These are phyloP conservation scores for Thermothelomyces thermophilus DNA, from an alignment of 2,329 filamentous ascomycete genomes.

Conservation along the genomic window DNA sequence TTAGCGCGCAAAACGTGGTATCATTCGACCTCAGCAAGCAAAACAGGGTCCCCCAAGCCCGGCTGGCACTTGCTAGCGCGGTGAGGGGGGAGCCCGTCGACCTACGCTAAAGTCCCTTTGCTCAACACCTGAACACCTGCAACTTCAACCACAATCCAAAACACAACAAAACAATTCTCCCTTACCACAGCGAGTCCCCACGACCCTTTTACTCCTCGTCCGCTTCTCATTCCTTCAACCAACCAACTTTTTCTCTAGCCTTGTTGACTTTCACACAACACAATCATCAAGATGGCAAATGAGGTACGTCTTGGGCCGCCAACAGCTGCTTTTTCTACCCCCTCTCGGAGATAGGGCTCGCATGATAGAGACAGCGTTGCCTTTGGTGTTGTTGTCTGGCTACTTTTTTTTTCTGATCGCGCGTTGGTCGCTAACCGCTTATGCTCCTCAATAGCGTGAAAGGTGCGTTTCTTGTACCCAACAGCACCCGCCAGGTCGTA, in stretches of 20 bases:
- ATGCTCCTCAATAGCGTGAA: conserved; percentile 24
- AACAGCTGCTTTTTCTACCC: conserved; percentile 14
- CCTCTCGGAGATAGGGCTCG: conserved; percentile 9
- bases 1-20: conserved; percentile 18
- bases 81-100: conserved; percentile 21
- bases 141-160: conserved; percentile 21
- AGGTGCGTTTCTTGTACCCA: conserved; percentile 25
- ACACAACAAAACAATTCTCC: conserved; percentile 20
- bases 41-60: conserved; percentile 21
- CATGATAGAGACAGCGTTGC: conserved; percentile 4
- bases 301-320: conserved; percentile 25
- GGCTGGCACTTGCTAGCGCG: conserved; percentile 17
- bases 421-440: conserved; percentile 22
- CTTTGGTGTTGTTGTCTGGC: not conserved
- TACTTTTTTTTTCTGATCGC: not conserved
- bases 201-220: conserved; percentile 8
- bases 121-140: conserved; percentile 22
- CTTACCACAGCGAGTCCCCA: conserved; percentile 8
- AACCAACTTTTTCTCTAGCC: conserved; percentile 10
- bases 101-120: conserved; percentile 20
- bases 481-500: not conserved
- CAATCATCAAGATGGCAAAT: conserved; percentile 28
- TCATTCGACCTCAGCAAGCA: conserved; percentile 20
- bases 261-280: conserved; percentile 11
- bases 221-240: conserved; percentile 5